Evolutionary conservation across 2,329 filamentous ascomycete genomes (phyloP).

Genomic region (Cercospora brassicicola): DNA sequence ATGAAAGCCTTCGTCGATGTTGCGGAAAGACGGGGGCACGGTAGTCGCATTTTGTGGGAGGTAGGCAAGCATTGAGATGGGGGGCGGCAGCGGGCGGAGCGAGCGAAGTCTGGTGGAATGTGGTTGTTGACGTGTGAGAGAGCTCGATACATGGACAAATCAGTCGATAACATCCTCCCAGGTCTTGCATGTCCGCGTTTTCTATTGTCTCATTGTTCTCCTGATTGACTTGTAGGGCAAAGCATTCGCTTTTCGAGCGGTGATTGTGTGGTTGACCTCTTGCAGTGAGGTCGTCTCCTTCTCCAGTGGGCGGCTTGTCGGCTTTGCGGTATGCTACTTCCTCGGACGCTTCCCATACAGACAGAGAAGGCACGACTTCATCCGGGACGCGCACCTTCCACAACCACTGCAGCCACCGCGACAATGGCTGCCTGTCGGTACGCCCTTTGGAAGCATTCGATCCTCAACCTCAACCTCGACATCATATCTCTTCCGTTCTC

Average conservation of each 20-base stretch:
- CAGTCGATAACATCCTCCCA: constrained; percentile 1
- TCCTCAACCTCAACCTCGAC: constrained; percentile 5
- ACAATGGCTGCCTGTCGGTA: not conserved
- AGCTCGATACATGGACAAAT: constrained; percentile 13
- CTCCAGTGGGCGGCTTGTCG: not conserved
- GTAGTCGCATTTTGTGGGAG: constrained; percentile 23
- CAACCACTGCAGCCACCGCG: not conserved
- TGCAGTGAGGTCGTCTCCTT: not conserved
- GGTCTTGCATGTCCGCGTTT: not conserved
- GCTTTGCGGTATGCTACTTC: not conserved
- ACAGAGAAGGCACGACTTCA: not conserved
- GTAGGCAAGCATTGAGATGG: constrained; percentile 30
- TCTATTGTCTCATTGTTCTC: not conserved
- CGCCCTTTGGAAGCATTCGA: not conserved
- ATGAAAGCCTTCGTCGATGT: constrained; percentile 30
- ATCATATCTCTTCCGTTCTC: not conserved
- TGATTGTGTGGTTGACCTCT: not conserved
- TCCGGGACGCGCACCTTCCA: not conserved
- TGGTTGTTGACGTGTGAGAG: constrained; percentile 27
- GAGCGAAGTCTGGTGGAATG: constrained; percentile 21
- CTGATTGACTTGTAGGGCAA: not conserved
- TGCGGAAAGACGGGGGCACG: constrained; percentile 8
- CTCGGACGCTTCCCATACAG: not conserved
- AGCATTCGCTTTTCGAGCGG: not conserved
- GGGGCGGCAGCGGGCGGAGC: constrained; percentile 25